Evolutionary conservation across 2,329 filamentous ascomycete genomes (phyloP), one percentile per base, ranked within the genome.

Genomic region (Alternaria conjuncta): DNA sequence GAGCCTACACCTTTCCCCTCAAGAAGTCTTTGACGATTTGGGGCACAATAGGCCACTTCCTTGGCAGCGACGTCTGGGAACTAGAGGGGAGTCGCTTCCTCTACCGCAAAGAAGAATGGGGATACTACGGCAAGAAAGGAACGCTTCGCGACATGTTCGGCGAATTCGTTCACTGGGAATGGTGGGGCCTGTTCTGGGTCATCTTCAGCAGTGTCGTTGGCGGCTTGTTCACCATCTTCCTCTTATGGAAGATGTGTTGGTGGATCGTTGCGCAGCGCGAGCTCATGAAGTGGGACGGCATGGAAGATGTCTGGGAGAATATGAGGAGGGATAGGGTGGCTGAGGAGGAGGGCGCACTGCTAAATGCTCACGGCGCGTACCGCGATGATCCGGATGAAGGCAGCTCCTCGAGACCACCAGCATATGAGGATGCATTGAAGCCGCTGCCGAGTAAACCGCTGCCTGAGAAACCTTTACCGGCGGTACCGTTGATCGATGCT

Each of bases 391-490:
- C 69, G n/a, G 73, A 68, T 0, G 70, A 70, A 11, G 66, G 63
- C 4, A 59, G 55, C 20, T 62, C 60, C 11, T 59, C 60, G 18
- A 57, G 32, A 47, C 49, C 60, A 23, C 60, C 60, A 6, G 60
- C 47, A 3, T 62, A 62, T 20, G 50, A 47, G n/a, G 60, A 60
- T 20, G 60, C 56, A 21, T 55, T 68, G 62, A 73, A 73, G 55
- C 73, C 73, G 4, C 32, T 73, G 21, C 73, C 74, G n/a, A 74
- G 66, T 41, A 77, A 77, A 66, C 76, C 76, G 11, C 58, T 79
- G 13, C 77, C 77, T 0, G 77, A 79, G 61, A 79, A 79, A 56
- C 77, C 77, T 2, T 55, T 79, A 30, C 77, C 77, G 28, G 71
- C 67, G 26, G 71, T 78, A 53, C 77, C 77, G n/a, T 70, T 79